Base-by-base conservation (phyloP, 352 stramenopile species). In the Globisporangium paddicum region DNA sequence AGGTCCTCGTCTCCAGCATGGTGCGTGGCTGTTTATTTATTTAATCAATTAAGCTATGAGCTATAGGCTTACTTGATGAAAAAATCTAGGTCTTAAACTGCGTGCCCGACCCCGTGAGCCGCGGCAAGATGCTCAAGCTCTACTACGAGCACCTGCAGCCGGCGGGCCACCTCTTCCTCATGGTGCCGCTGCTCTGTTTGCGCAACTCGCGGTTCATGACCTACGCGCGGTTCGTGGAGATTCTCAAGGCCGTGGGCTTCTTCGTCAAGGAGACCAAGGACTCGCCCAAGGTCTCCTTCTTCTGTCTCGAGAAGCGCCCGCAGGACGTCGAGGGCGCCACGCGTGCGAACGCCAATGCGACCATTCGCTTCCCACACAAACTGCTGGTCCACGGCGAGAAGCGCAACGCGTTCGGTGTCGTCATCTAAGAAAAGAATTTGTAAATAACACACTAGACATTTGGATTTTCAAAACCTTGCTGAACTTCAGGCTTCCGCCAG, bases 1-100 rank as follows among this genome's bases (percentile, higher is more conserved):
- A 97, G 52, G 86, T 97, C 3, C 64, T 98, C 41, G 93, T 98
- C 19, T 98, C 94, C 55, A 97, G 90, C 18, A 98, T 98, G 82
- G 79, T 73, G 37, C 19, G 60, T 54, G 5, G 34, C 7, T 40
- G 16, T 40, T 32, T 32, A 32, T 32, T 32, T 32, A 32, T 32
- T 32, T 32, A n/a, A n/a, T n/a, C 6, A 32, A 6, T 7, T 32
- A 32, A 32, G 16, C 34, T 40, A 40, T 40, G 16, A 40, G 13
- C 9, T 16, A 40, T 18, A 40, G 34, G 16, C 34, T 40, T 10
- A 40, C 13, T 40, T 18, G 34, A 40, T 40, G 5, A 40, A 16
- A 40, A 18, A 14, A 40, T 10, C 34, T 32, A 69, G 86, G 87
- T 98, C 21, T 80, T 99, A 38, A 99, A 98, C 66, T 99, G 93